These are phyloP conservation scores for Plectosphaerella sp. DNA, from an alignment of 2,329 filamentous ascomycete genomes.

Conservation along the genomic window DNA sequence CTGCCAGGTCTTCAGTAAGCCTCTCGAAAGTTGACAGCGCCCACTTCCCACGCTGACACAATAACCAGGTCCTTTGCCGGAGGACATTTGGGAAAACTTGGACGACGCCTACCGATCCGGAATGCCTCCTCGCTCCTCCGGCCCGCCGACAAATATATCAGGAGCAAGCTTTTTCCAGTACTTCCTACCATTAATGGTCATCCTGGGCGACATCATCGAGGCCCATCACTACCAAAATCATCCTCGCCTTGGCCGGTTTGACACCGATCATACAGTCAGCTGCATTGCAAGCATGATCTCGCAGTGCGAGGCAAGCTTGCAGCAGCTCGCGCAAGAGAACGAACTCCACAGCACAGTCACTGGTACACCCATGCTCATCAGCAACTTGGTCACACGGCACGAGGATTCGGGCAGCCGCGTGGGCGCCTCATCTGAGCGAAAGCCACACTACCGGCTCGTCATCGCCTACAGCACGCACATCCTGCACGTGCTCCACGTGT, in stretches of 20 bases:
- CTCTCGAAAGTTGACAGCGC: too few species aligned
- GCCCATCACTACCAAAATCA: conserved; percentile 38
- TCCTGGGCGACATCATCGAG: conserved; percentile 44
- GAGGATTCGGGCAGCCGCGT: conserved; percentile 5
- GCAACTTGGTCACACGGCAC: conserved; percentile 14
- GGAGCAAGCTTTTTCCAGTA: conserved; percentile 44
- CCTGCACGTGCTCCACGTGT: conserved; percentile 41
- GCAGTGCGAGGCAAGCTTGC: conserved; percentile 32
- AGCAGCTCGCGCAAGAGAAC: conserved; percentile 19
- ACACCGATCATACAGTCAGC: conserved; percentile 26
- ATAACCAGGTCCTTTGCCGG: conserved; percentile 29
- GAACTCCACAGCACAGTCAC: conserved; percentile 4
- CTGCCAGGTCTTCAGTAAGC: conserved; percentile 33
- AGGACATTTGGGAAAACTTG: conserved; percentile 33
- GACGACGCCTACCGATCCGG: conserved; percentile 22
- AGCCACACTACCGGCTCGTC: conserved; percentile 31
- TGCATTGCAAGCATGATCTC: conserved; percentile 30
- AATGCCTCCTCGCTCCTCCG: conserved; percentile 27
- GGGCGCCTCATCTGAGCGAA: conserved; percentile 14
- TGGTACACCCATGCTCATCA: conserved; percentile 10
- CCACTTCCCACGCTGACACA: not conserved
- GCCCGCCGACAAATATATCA: conserved; percentile 31
- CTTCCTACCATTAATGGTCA: conserved; percentile 43
- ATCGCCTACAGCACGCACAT: conserved; percentile 43
- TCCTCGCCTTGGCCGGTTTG: conserved; percentile 32